A percentile compares a stretch with the other conserved stretches of the same genome.
Conservation (phyloP, 306 rosid species). For the Citrullus colocynthis region DNA sequence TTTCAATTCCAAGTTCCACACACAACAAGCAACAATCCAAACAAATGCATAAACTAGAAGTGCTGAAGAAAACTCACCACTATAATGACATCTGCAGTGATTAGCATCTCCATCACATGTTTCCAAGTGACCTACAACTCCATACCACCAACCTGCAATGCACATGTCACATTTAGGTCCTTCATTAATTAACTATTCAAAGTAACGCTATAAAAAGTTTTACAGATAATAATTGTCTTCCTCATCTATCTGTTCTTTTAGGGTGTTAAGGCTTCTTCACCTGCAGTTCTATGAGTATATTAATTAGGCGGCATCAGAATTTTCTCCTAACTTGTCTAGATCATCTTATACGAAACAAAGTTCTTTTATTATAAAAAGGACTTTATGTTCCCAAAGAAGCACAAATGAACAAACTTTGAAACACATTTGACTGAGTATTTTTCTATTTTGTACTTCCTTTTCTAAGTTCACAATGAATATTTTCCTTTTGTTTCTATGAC, state of each 20-base stretch:
- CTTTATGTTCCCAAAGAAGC: background rate
- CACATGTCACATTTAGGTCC: conserved; percentile 14
- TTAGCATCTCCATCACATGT: conserved; percentile 60
- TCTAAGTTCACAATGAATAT: background rate
- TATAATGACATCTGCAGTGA: conserved; percentile 55
- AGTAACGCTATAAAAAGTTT: background rate
- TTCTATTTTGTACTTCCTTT: background rate
- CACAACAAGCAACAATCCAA: background rate
- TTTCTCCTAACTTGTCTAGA: background rate
- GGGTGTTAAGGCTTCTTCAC: background rate
- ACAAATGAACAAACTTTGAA: background rate
- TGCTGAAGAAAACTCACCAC: conserved; percentile 49
- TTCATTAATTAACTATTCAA: conserved; percentile 8
- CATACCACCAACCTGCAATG: conserved; percentile 99
- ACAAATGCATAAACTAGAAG: conserved; percentile 9
- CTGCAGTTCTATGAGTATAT: background rate
- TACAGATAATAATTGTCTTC: background rate
- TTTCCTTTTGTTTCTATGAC: conserved; percentile 1
- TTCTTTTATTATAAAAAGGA: background rate
- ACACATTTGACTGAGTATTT: background rate
- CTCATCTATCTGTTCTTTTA: background rate
- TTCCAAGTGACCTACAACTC: conserved; percentile 89
- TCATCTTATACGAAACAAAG: background rate
- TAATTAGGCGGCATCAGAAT: background rate
- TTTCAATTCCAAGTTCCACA: background rate